Conservation (phyloP, 202 grass and related monocot species). For the Carex sylvatica region DNA sequence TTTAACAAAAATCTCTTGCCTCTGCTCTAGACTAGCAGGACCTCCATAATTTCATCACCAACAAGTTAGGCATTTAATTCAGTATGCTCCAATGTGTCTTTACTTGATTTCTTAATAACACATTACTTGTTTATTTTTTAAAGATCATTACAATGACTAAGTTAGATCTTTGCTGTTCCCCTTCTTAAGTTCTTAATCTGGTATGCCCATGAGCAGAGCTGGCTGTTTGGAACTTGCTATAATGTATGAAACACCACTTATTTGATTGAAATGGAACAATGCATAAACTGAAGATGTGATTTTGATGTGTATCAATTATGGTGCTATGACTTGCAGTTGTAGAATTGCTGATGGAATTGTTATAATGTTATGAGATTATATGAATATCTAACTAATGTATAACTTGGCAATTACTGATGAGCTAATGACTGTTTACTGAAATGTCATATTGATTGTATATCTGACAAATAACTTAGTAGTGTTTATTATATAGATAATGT, state of each 20-base stretch:
- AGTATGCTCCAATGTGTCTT: not conserved
- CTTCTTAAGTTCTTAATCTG: not conserved
- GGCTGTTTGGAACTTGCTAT: not conserved
- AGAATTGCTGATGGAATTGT: not conserved
- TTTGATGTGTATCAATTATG: constrained; percentile 5
- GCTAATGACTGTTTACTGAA: not conserved
- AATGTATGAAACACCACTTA: not conserved
- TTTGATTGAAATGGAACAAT: not conserved
- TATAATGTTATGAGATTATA: not conserved
- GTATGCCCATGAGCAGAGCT: not conserved
- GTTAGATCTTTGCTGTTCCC: not conserved
- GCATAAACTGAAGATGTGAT: not conserved
- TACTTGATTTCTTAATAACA: not conserved
- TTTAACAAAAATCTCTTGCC: not conserved
- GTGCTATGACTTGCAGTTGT: not conserved
- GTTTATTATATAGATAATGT: not conserved
- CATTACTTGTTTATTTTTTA: not conserved
- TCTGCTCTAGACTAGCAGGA: too few relatives aligned
- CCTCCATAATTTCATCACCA: not conserved
- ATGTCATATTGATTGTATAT: not conserved
- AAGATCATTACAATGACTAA: not conserved
- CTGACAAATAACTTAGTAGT: not conserved
- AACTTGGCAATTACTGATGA: not conserved
- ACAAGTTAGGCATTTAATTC: constrained; percentile 8
- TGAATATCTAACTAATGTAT: not conserved